phyloP scores from a whole-genome alignment of 23 red algal species.

The Gracilaria caudata region DNA sequence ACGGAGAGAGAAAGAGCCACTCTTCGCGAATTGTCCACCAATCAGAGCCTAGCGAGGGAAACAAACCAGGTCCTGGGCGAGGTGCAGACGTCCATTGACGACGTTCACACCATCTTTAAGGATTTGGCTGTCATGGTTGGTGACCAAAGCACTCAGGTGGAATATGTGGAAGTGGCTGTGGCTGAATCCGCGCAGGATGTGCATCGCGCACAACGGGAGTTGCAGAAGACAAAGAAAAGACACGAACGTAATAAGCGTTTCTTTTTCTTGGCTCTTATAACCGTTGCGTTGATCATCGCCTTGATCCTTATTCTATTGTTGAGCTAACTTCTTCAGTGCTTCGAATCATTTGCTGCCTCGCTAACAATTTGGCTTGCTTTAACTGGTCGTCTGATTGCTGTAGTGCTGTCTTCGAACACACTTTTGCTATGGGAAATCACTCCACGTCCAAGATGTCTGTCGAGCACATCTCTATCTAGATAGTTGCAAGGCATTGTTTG shows the following conservation, averaged over 20 bases:
- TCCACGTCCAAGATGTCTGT: background rate
- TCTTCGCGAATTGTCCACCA: conserved; percentile 29
- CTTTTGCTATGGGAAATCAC: background rate
- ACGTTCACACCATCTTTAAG: conserved; percentile 71
- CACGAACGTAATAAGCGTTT: conserved; percentile 40
- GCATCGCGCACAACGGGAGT: conserved; percentile 17
- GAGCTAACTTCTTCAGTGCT: conserved; percentile 15
- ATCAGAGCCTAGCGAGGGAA: conserved; percentile 40
- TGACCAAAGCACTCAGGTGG: conserved; percentile 66
- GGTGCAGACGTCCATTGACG: conserved; percentile 46
- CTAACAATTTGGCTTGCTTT: conserved; percentile 18
- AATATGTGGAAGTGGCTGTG: conserved; percentile 59
- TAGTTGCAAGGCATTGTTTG: conserved; percentile 6
- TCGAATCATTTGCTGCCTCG: background rate
- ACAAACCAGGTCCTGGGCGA: conserved; percentile 37
- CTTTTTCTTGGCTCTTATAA: conserved; percentile 52
- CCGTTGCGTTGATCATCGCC: conserved; percentile 52
- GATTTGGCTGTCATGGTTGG: conserved; percentile 82
- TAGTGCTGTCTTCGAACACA: background rate
- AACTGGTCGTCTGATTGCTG: conserved; percentile 5
- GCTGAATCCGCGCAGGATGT: conserved; percentile 32
- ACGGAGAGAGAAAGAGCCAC: conserved; percentile 21
- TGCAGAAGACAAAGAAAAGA: conserved; percentile 41
- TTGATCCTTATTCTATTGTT: conserved; percentile 49
- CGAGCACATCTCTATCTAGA: background rate